Conservation (phyloP, 306 rosid species). For the Cucumis cinereus region DNA sequence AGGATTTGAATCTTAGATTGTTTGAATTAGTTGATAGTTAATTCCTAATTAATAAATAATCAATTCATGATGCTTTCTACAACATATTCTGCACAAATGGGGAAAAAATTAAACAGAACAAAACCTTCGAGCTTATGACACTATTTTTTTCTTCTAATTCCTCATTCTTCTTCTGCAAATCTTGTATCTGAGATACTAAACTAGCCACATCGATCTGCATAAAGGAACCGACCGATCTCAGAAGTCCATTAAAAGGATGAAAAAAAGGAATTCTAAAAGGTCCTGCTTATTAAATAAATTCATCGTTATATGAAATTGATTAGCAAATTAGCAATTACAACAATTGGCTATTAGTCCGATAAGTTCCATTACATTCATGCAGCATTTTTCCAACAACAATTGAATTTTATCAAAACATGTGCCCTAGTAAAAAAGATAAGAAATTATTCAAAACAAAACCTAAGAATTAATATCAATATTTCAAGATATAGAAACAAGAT, state of each 20-base stretch:
- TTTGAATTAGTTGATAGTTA: no score
- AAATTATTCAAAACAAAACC: not conserved
- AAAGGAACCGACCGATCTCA: not conserved
- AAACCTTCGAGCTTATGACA: constrained; percentile 39
- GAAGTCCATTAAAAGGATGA: not conserved
- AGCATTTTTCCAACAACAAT: not conserved
- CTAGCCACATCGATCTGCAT: constrained; percentile 55
- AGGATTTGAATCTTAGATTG: no score
- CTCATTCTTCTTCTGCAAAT: constrained; percentile 50
- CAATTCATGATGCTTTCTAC: not conserved
- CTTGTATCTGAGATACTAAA: constrained; percentile 59
- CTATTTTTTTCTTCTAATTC: constrained; percentile 60
- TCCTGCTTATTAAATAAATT: not conserved
- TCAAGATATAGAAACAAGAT: no score
- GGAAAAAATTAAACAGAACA: not conserved
- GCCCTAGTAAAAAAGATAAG: not conserved
- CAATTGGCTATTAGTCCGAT: not conserved
- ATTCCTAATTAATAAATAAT: not conserved
- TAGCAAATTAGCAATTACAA: not conserved
- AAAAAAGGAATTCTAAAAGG: not conserved
- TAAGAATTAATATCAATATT: not conserved
- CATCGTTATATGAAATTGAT: no score
- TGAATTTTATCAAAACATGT: not conserved
- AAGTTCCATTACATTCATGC: not conserved
- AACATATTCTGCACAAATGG: not conserved